Evolutionary conservation across 2,329 filamentous ascomycete genomes (phyloP).

Genomic region (Trichoderma atroviride): DNA sequence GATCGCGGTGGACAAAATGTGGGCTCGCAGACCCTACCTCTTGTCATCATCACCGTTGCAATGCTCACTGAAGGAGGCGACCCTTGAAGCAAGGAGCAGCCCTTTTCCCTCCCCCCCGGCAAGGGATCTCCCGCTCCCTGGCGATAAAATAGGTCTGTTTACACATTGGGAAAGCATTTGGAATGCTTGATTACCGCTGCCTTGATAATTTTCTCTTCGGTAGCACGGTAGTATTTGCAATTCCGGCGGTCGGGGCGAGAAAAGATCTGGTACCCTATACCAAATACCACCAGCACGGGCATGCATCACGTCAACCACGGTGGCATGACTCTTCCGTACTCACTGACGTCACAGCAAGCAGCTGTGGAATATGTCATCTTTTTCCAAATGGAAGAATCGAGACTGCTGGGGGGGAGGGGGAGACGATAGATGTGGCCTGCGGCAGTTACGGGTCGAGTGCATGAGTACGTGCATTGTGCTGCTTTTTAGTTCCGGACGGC

Average conservation of each 20-base stretch:
- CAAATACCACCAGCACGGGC: background rate
- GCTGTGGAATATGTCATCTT: slow-evolving; percentile 6
- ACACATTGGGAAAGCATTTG: background rate
- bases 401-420: background rate
- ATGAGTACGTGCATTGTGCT: slow-evolving; percentile 17
- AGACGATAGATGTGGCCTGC: background rate
- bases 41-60: background rate
- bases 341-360: slow-evolving; percentile 18
- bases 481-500: background rate
- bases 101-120: background rate
- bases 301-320: background rate
- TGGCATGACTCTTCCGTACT: background rate
- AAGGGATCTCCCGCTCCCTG: background rate
- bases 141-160: background rate
- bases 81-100: background rate
- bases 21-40: background rate
- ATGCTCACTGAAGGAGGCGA: background rate
- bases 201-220: background rate
- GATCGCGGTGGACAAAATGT: background rate
- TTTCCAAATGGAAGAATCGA: background rate
- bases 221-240: background rate
- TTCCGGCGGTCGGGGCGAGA: slow-evolving; percentile 1
- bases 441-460: slow-evolving; percentile 8
- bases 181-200: background rate
- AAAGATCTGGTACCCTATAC: background rate